Conservation (phyloP, 495 filamentous ascomycete species). For the Talaromyces borbonicus region DNA sequence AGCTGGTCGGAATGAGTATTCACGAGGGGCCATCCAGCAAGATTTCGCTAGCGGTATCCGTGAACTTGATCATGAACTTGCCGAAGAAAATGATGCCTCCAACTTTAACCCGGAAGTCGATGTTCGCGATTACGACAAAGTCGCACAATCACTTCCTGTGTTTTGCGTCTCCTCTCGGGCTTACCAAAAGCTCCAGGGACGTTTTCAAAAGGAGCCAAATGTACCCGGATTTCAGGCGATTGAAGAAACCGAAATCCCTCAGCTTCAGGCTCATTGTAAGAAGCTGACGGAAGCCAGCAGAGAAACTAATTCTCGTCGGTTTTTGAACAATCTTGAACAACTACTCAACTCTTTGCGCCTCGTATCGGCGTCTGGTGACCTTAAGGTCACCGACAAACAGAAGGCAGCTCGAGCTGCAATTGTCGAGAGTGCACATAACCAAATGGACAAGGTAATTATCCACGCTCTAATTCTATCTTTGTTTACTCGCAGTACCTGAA, state of each 20-base stretch:
- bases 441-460: constrained; percentile 38
- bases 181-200: constrained; percentile 50
- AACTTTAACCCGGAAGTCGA: constrained; percentile 35
- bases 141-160: constrained; percentile 43
- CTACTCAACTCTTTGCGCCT: constrained; percentile 43
- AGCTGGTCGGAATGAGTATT: constrained; percentile 42
- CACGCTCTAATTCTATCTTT: not conserved
- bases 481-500: not conserved
- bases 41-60: constrained; percentile 50
- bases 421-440: constrained; percentile 29
- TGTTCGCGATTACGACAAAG: constrained; percentile 44
- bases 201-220: constrained; percentile 36
- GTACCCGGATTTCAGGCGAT: constrained; percentile 36
- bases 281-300: constrained; percentile 41
- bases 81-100: constrained; percentile 32
- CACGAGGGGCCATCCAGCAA: constrained; percentile 37
- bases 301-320: constrained; percentile 27
- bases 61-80: constrained; percentile 42
- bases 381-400: constrained; percentile 27
- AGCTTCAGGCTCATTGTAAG: constrained; percentile 45
- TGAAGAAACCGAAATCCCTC: constrained; percentile 48
- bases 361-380: constrained; percentile 38
- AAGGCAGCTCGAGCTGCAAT: constrained; percentile 26
- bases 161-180: constrained; percentile 52
- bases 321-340: constrained; percentile 39